Conservation (phyloP, 2,329 filamentous ascomycete genomes). For the Grosmannia huntii region DNA sequence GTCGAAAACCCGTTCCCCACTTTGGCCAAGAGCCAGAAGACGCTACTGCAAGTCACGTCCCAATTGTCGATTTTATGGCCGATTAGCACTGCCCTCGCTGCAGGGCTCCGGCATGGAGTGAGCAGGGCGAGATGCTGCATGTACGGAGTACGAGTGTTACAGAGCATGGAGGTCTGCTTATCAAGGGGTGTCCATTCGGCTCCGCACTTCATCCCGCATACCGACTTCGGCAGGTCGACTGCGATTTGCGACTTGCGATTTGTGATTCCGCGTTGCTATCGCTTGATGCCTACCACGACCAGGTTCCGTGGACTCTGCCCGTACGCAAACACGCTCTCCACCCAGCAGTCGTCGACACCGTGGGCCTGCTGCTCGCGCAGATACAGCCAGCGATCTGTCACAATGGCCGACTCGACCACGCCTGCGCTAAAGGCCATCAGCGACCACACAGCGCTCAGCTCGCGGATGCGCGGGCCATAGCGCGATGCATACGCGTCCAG, state of each 20-base stretch:
- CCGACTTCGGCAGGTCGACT: neutral
- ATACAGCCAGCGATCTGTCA: conserved; percentile 81
- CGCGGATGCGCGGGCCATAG: conserved; percentile 57
- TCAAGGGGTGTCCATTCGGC: neutral
- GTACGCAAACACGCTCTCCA: conserved; percentile 89
- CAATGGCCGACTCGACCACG: conserved; percentile 80
- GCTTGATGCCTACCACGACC: conserved; percentile 83
- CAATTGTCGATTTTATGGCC: neutral
- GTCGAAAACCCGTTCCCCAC: neutral
- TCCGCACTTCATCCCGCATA: neutral
- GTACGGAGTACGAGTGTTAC: neutral
- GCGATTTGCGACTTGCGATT: neutral
- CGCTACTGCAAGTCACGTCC: neutral
- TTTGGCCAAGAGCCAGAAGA: neutral
- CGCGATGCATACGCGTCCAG: conserved; percentile 55
- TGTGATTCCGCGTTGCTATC: conserved; percentile 5
- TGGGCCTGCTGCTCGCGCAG: conserved; percentile 58
- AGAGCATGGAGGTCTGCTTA: neutral
- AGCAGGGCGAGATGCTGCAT: neutral
- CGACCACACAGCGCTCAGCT: conserved; percentile 80
- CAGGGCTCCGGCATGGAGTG: too few relatives aligned
- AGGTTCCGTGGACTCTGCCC: conserved; percentile 74
- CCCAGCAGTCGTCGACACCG: conserved; percentile 62
- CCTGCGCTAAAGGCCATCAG: conserved; percentile 92
- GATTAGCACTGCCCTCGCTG: too few relatives aligned